These are phyloP conservation scores for Phialophora macrospora DNA, from an alignment of 2,329 filamentous ascomycete genomes.

Conservation along the genomic window DNA sequence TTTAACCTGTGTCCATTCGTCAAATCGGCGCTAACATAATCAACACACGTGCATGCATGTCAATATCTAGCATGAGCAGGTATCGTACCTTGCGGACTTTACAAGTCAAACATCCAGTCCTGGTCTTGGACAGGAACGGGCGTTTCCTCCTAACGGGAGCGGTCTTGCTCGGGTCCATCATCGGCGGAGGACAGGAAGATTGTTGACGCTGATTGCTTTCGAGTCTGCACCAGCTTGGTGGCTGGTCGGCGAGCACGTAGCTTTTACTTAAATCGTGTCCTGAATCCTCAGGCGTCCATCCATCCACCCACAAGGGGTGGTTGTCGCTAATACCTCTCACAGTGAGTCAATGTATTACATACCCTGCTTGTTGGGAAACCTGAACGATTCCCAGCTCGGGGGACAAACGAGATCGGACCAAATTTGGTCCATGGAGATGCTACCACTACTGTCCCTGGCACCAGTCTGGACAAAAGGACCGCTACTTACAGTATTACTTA, in stretches of 20 bases:
- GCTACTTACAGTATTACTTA: too few species aligned
- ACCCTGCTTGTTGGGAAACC: neutral
- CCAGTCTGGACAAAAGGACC: too few species aligned
- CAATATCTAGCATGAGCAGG: too few species aligned
- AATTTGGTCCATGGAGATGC: neutral
- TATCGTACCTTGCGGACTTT: conserved; percentile 50
- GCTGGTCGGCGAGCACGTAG: neutral
- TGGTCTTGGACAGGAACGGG: conserved; percentile 32
- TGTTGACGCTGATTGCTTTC: neutral
- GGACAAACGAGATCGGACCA: neutral
- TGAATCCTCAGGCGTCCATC: neutral
- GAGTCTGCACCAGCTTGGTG: neutral
- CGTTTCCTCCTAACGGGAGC: conserved; percentile 19
- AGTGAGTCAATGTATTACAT: neutral
- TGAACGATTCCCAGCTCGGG: neutral
- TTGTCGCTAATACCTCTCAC: neutral
- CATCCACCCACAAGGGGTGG: neutral
- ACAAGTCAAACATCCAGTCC: conserved; percentile 59
- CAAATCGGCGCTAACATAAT: conserved; percentile 29
- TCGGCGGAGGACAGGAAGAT: neutral
- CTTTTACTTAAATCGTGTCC: neutral
- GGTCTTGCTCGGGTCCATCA: conserved; percentile 14
- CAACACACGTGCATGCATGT: neutral
- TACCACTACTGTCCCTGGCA: neutral
- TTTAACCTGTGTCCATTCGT: conserved; percentile 51